Percentiles rank a stretch among this genome's conserved stretches.
Conservation (phyloP, 179 eudicot species). For the Spinacia oleracea region DNA sequence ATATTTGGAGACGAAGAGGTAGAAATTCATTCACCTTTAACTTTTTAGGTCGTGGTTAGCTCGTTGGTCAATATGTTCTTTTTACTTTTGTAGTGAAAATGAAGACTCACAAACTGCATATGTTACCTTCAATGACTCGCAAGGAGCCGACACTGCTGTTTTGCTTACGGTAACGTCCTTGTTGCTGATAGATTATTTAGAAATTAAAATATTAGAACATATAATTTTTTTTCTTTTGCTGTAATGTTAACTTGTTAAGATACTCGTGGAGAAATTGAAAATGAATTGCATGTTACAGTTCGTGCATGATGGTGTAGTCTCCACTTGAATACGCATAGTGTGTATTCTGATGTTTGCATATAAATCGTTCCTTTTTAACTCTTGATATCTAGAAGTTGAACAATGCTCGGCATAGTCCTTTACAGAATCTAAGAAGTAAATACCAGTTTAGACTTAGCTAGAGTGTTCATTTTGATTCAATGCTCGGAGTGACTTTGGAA, state of each 20-base stretch:
- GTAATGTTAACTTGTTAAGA: background rate
- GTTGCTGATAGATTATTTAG: background rate
- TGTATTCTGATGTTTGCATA: background rate
- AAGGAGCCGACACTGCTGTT: slow-evolving; percentile 89
- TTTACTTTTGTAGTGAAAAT: slow-evolving; percentile 48
- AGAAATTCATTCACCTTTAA: slow-evolving; percentile 6
- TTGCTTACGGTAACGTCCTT: slow-evolving; percentile 63
- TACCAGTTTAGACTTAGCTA: background rate
- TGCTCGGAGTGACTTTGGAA: background rate
- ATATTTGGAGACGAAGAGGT: slow-evolving; percentile 83
- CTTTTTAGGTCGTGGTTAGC: slow-evolving; percentile 6
- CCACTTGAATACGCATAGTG: background rate
- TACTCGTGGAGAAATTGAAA: background rate
- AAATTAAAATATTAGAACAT: background rate
- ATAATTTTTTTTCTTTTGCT: background rate
- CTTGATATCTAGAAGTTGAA: background rate
- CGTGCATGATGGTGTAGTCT: background rate
- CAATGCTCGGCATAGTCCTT: background rate
- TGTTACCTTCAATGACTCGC: slow-evolving; percentile 84
- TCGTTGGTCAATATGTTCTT: slow-evolving; percentile 1
- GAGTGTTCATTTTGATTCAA: background rate
- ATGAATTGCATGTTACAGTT: background rate
- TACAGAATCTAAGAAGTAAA: background rate
- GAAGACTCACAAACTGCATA: slow-evolving; percentile 66
- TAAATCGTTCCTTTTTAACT: background rate